These are phyloP conservation scores for Hortiboletus campestris DNA, from an alignment of 768 basidiomycete species.

Conservation along the genomic window DNA sequence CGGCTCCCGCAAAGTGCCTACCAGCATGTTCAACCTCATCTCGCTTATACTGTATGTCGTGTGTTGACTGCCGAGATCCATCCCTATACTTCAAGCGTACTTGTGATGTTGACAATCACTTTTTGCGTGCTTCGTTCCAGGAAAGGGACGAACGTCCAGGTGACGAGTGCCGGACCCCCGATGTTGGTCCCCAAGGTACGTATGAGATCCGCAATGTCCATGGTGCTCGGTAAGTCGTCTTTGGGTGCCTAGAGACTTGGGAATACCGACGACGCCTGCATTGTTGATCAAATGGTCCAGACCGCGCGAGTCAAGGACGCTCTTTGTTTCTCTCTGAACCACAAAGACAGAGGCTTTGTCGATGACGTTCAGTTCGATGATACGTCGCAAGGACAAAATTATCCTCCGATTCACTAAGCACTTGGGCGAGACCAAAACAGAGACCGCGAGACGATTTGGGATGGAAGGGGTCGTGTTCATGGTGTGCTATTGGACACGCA, in stretches of 20 bases:
- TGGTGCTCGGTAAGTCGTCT: conserved; percentile 26
- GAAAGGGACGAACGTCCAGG: conserved; percentile 31
- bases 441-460: conserved; percentile 30
- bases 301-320: too few species aligned
- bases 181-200: conserved; percentile 30
- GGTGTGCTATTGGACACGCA: not conserved
- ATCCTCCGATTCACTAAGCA: conserved; percentile 19
- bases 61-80: conserved; percentile 26
- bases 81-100: conserved; percentile 34
- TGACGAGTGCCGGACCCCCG: conserved; percentile 31
- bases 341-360: conserved; percentile 7
- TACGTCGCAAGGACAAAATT: conserved; percentile 29
- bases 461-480: not conserved
- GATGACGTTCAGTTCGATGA: conserved; percentile 31
- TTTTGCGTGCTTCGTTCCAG: conserved; percentile 31
- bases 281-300: conserved; percentile 18
- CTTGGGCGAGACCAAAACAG: too few species aligned
- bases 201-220: conserved; percentile 20
- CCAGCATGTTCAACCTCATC: conserved; percentile 20
- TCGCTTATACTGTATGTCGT: conserved; percentile 35
- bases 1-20: conserved; percentile 28
- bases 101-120: conserved; percentile 34
- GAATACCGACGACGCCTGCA: conserved; percentile 32
- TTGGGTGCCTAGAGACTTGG: conserved; percentile 11
- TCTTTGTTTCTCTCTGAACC: too few species aligned